A percentile compares a stretch with the other conserved stretches of the same genome.
phyloP scores from a whole-genome alignment of 305 asterid genomes.

The Fraxinus paxiana region DNA sequence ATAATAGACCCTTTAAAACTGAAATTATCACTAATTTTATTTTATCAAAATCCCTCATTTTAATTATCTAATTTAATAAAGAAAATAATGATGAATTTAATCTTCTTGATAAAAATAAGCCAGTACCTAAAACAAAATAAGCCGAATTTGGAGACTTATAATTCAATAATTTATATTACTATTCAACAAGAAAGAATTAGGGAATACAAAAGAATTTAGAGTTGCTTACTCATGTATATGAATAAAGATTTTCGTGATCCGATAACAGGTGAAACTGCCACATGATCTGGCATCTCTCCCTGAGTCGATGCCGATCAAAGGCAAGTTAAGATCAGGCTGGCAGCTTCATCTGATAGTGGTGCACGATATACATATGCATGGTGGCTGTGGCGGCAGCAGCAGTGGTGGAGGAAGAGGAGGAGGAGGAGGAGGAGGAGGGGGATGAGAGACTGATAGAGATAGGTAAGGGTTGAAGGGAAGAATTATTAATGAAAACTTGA shows the following conservation, averaged over 20 bases:
- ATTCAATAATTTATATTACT: background rate
- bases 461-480: constrained; percentile 14
- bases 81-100: background rate
- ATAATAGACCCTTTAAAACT: background rate
- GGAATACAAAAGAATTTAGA: background rate
- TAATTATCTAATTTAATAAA: background rate
- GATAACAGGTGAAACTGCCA: constrained; percentile 56
- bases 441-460: background rate
- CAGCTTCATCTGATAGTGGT: constrained; percentile 57
- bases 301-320: constrained; percentile 1
- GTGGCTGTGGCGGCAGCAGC: background rate
- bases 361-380: constrained; percentile 26
- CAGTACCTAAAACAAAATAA: background rate
- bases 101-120: background rate
- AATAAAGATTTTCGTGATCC: constrained; percentile 26
- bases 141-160: background rate
- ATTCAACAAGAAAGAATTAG: background rate
- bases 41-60: background rate
- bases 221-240: background rate
- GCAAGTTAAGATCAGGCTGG: constrained; percentile 64
- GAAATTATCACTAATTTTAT: too few species aligned
- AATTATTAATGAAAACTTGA: background rate
- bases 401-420: too few species aligned
- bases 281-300: constrained; percentile 51
- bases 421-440: background rate